Evolutionary conservation across 2,329 filamentous ascomycete genomes (phyloP), one percentile per base, ranked within the genome.

Genomic region (Lecanicillium sp.): DNA sequence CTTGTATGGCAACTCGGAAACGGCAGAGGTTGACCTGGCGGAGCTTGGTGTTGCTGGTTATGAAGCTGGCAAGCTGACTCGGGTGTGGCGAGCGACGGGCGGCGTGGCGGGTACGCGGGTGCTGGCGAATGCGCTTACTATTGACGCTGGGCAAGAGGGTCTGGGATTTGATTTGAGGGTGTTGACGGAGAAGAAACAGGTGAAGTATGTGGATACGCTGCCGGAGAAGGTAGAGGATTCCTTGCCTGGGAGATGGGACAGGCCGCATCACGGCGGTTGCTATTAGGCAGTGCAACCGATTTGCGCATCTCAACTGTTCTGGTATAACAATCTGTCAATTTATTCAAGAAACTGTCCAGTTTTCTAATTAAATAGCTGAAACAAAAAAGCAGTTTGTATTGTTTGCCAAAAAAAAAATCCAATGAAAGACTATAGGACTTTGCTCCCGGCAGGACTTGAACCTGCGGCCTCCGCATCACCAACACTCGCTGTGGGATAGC

Each of bases 191-290:
- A 42, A 37, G 25, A 43, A 43, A n/a, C 33, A 36, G 25, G 44
- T 46, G 20, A 31, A 37, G 20, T 44, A 46, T 14, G 20, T 47
- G 4, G 45, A 51, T 20, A 44, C 42, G 29, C 44, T 48, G 3
- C 33, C 17, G 17, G 45, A 49, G 27, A 14, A 29, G 18, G 28
- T 31, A 4, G 36, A 33, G 4, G 40, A 32, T 20, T 37, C 12
- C 14, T 10, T 19, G 12, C 28, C 38, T 17, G 28, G 37, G 17
- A 39, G 43, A 11, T 45, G 46, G 33, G 42, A 41, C 13, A 22
- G 35, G 15, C 47, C 47, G 15, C 42, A 45, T n/a, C 40, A 35
- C 11, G 40, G 41, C n/a, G 46, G 46, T 2, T 37, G 30, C 15
- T 47, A 47, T 41, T 47, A 36, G 22, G 6, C 11, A 11, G 11